phyloP scores from a whole-genome alignment of 352 stramenopile genomes.

The Phytopythium mirpurense region DNA sequence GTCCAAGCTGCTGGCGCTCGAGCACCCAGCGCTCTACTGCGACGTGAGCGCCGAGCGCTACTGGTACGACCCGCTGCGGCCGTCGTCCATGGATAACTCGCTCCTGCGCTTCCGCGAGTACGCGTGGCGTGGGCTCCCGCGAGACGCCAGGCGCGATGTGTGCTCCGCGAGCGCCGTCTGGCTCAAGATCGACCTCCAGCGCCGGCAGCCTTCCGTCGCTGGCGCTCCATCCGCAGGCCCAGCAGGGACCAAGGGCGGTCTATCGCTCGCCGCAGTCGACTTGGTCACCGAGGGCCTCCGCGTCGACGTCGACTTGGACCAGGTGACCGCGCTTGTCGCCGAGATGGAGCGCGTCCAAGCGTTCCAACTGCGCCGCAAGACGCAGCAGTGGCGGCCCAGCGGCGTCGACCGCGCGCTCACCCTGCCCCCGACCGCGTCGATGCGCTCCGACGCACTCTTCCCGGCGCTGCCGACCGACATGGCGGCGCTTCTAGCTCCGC shows the following conservation, averaged over 20 bases:
- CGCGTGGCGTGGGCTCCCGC: constrained; percentile 20
- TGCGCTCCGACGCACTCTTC: constrained; percentile 26
- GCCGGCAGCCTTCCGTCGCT: background rate
- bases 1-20: constrained; percentile 51
- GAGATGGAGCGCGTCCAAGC: constrained; percentile 35
- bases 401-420: constrained; percentile 40
- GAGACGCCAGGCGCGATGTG: constrained; percentile 34
- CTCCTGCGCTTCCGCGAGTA: constrained; percentile 32
- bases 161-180: constrained; percentile 45
- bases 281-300: constrained; percentile 52
- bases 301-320: constrained; percentile 52
- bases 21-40: constrained; percentile 59
- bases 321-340: constrained; percentile 34
- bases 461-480: constrained; percentile 19
- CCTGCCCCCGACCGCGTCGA: constrained; percentile 24
- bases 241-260: background rate
- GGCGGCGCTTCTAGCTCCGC: constrained; percentile 7
- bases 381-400: constrained; percentile 38
- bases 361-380: constrained; percentile 28
- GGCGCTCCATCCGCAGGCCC: background rate
- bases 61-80: constrained; percentile 9
- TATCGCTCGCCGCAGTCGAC: constrained; percentile 35
- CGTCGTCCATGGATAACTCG: constrained; percentile 9
- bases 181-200: constrained; percentile 58
- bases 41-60: constrained; percentile 39